Conservation (phyloP, 306 rosid species). For the Heteromeles arbutifolia region DNA sequence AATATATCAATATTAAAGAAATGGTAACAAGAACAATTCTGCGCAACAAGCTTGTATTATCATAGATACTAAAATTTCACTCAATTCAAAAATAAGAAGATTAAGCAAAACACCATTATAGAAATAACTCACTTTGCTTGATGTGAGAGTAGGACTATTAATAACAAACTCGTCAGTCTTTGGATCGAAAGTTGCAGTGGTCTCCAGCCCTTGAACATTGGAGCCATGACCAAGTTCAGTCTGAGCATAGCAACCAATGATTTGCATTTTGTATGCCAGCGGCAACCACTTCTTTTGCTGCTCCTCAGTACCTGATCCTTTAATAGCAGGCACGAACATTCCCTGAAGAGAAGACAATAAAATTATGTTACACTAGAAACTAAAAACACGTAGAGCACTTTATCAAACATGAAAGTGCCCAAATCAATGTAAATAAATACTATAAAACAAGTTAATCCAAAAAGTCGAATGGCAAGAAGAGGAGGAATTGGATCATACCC, state of each 20-base stretch:
- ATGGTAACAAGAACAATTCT: background rate
- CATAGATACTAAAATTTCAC: conserved; percentile 5
- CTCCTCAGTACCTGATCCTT: conserved; percentile 89
- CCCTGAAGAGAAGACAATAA: conserved; percentile 43
- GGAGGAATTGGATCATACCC: conserved; percentile 50
- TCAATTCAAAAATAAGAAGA: background rate
- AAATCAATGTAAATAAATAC: background rate
- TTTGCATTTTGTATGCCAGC: conserved; percentile 81
- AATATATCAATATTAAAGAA: background rate
- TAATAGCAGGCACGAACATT: conserved; percentile 85
- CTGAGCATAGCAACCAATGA: conserved; percentile 98
- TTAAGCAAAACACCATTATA: background rate
- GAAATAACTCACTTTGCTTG: conserved; percentile 74
- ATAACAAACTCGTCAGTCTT: conserved; percentile 74
- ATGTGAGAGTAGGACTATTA: conserved; percentile 88
- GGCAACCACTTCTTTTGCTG: conserved; percentile 92
- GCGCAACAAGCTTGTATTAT: background rate
- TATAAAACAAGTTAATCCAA: too few species aligned
- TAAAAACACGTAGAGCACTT: background rate
- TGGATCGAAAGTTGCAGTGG: conserved; percentile 92
- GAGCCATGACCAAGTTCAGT: conserved; percentile 99
- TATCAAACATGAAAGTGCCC: background rate
- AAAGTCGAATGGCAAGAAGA: conserved; percentile 1
- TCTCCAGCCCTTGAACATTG: conserved; percentile 97
- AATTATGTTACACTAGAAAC: conserved; percentile 8